phyloP scores from a whole-genome alignment of 2,329 filamentous ascomycete species.

The Penicillium palitans region DNA sequence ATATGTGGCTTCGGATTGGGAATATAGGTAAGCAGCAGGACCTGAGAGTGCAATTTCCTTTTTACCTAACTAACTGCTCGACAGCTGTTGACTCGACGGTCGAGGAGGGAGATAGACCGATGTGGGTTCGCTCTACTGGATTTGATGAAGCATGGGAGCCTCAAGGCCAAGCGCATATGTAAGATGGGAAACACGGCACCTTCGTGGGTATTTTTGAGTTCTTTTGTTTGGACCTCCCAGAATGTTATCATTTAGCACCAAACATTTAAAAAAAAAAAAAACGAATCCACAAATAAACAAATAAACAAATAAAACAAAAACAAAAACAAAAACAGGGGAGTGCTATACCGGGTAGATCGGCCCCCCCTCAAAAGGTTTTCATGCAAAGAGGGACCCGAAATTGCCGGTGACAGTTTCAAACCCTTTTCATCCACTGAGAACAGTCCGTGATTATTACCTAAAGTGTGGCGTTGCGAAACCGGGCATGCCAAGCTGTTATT shows the following conservation, averaged over 20 bases:
- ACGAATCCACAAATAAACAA: too few relatives aligned
- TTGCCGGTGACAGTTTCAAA: too few relatives aligned
- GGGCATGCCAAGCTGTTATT: too few relatives aligned
- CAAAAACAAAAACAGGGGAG: too few relatives aligned
- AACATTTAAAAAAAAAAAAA: too few relatives aligned
- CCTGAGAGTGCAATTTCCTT: not conserved
- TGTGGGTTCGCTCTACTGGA: constrained; percentile 44
- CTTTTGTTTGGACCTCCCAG: not conserved
- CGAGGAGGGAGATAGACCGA: constrained; percentile 18
- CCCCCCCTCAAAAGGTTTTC: too few relatives aligned
- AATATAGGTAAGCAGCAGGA: constrained; percentile 42
- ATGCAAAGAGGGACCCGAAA: too few relatives aligned
- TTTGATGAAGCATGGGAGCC: constrained; percentile 46
- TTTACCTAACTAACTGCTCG: constrained; percentile 7
- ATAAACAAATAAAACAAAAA: too few relatives aligned
- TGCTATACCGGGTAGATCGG: too few relatives aligned
- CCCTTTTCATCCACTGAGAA: too few relatives aligned
- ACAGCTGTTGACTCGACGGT: constrained; percentile 42
- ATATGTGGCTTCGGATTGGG: constrained; percentile 48
- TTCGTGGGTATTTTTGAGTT: not conserved
- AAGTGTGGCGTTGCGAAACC: too few relatives aligned
- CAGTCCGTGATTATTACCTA: too few relatives aligned
- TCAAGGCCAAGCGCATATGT: constrained; percentile 23
- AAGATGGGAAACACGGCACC: not conserved
- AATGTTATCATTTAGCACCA: not conserved